Evolutionary conservation across 495 filamentous ascomycete species (phyloP), one percentile per base, ranked within the genome.

Genomic region (Tetracladium setigerum): DNA sequence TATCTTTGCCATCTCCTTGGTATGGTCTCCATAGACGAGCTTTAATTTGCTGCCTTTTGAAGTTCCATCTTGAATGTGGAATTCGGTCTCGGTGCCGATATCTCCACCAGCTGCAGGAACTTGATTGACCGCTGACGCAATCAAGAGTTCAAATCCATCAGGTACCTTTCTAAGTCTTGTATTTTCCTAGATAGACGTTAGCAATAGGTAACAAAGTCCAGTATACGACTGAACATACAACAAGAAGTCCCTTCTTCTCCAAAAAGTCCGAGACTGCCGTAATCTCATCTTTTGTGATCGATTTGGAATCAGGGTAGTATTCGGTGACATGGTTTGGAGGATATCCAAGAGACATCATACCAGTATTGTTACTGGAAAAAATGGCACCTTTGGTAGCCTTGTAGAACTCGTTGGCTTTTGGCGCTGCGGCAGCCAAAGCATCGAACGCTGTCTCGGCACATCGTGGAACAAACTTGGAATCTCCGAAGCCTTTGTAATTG

Each of bases 401-500:
- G 54, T 85, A 89, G 35, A 80, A 71, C 34, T 71, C 71, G 54
- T 80, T 73, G 2, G 81, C 79, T 39, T 72, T 66, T 7, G 74
- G 67, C 0, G 81, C 82, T 13, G 68, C 67, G 15, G 79, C 74
- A 16, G 86, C 82, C n/a, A 98, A 67, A 49, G 81, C 77, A 30
- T 80, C 74, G 46, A 98, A 74, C 27, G 76, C 74, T 14, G 79
- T 74, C 40, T 79, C 69, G 11, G 76, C 63, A 47, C 89, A 75
- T 35, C 90, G 75, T 8, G 92, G 92, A 44, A 98, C 80, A 63
- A 96, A 95, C 60, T 97, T 98, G 49, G 82, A 77, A 62, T 98
- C 92, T 30, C 92, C 92, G 55, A 96, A 95, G 24, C 84, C 85
- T 67, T 96, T 96, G 70, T 95, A 98, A 64, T 98, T 98, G 38